Evolutionary conservation across 345 rosid species (phyloP), one percentile per base, ranked within the genome.

Genomic region (Draba incana): DNA sequence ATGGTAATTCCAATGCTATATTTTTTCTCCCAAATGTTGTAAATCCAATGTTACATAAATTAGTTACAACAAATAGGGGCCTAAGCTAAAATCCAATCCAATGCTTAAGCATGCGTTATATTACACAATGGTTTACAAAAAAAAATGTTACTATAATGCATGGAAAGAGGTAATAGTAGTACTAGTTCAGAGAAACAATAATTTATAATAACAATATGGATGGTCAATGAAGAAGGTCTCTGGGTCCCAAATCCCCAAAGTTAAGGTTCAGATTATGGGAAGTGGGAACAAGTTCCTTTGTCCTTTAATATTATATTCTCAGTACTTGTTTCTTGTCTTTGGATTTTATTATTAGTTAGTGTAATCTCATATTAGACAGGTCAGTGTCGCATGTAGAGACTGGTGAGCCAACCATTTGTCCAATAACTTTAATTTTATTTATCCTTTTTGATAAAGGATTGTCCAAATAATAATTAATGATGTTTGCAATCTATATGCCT

Each of bases 211-310:
- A 68, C 12, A 45, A 66, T 24, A 44, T 48, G 71, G 62, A 58
- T 66, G 77, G 72, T 66, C 77, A 60, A 74, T 51, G 67, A 38
- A 59, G 67, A 66, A 74, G 50, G 33, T 38, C 5, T 59, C 60
- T 51, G 68, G 77, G 68, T 46, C 68, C 77, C 68, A 28, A 35
- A 14, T 27, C 63, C 72, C 77, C 42, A 66, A 74, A 74, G 24
- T 66, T 59, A 46, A 74, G 68, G 63, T 52, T 37, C 28, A 12
- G 56, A 44, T 25, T 10, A 60, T 60, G 45, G 25, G 53, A 60
- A 60, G 77, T 52, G 68, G 77, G 57, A 66, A 66, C 77, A 66
- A 65, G 42, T 58, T 66, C 57, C 12, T 59, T 53, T 50, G 52
- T 58, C 52, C 57, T 44, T 52, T 59, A 27, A 15, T 58, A 41